phyloP scores from a whole-genome alignment of 495 filamentous ascomycete species.

The Penicillium cataractarum region DNA sequence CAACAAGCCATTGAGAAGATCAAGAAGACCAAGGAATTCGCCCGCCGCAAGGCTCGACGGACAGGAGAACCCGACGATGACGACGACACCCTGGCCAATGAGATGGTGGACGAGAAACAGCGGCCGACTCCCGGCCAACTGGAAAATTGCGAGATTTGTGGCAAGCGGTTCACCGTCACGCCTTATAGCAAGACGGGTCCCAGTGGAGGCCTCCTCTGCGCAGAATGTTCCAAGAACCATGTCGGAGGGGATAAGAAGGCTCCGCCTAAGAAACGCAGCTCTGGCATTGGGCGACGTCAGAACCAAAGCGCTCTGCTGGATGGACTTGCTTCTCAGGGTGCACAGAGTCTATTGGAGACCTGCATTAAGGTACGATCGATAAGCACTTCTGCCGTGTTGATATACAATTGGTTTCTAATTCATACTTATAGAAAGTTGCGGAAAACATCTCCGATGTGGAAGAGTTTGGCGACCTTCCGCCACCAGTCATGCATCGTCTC shows the following conservation, averaged over 20 bases:
- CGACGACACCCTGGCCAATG: constrained; percentile 50
- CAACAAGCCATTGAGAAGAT: constrained; percentile 71
- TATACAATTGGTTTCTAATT: constrained; percentile 7
- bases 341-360: constrained; percentile 71
- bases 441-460: constrained; percentile 81
- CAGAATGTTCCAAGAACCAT: constrained; percentile 79
- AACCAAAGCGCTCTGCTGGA: constrained; percentile 79
- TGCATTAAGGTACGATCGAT: constrained; percentile 65
- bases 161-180: constrained; percentile 91
- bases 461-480: constrained; percentile 78
- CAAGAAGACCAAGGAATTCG: constrained; percentile 73
- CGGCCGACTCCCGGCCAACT: constrained; percentile 81
- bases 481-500: constrained; percentile 67
- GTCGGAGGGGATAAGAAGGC: constrained; percentile 65
- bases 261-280: constrained; percentile 60
- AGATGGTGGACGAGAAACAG: constrained; percentile 63
- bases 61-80: constrained; percentile 53
- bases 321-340: constrained; percentile 68
- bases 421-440: constrained; percentile 64
- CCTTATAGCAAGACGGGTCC: constrained; percentile 83
- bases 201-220: constrained; percentile 81
- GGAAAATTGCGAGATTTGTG: constrained; percentile 83
- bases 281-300: constrained; percentile 62
- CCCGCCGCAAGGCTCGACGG: constrained; percentile 58
- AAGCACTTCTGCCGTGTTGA: neutral